Evolutionary conservation across 1,284 basidiomycete genomes (phyloP), one percentile per base, ranked within the genome.

Genomic region (Irpex sp.): DNA sequence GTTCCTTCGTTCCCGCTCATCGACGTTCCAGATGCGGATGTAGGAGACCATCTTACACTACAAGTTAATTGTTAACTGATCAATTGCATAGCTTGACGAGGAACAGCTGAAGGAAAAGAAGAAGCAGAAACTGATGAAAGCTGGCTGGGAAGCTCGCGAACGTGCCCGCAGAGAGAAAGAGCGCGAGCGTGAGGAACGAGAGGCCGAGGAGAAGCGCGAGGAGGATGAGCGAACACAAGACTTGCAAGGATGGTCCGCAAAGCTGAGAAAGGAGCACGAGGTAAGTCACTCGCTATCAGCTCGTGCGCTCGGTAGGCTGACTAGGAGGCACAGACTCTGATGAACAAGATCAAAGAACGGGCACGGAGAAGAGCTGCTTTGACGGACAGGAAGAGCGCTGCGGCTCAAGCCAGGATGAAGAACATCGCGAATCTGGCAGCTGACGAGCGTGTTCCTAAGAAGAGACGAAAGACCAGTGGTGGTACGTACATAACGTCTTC

Each of bases 321-420:
- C 31, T 34, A 31, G 60, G 13, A 31, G 15, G 54, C 58, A n/a
- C 51, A 95, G 92, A 78, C 82, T 4, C 78, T 96, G 40, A 94
- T 99, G 79, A 82, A 76, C 40, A 88, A 91, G 63, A 94, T 99
- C 75, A 93, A 93, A 71, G 94, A 95, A 49, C 83, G 97, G 49
- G 88, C 88, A 60, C 83, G 94, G 68, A 81, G 90, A 57, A 92
- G 88, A 71, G 93, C 91, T 5, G 94, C 96, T 56, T 78, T 99
- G 56, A 89, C 85, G 15, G 96, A 88, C 60, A 79, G 97, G 52
- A 99, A 99, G 79, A 97, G 94, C 68, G 92, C 96, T 2, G 96
- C 94, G 4, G 91, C 96, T 0, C 97, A 99, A 77, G 94, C 93
- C 57, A 81, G 97, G 66, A 99, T 99, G 97, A 98, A 98, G 79